phyloP scores from a whole-genome alignment of 176 grass and related monocot genomes.

The Phoenix roebelenii region DNA sequence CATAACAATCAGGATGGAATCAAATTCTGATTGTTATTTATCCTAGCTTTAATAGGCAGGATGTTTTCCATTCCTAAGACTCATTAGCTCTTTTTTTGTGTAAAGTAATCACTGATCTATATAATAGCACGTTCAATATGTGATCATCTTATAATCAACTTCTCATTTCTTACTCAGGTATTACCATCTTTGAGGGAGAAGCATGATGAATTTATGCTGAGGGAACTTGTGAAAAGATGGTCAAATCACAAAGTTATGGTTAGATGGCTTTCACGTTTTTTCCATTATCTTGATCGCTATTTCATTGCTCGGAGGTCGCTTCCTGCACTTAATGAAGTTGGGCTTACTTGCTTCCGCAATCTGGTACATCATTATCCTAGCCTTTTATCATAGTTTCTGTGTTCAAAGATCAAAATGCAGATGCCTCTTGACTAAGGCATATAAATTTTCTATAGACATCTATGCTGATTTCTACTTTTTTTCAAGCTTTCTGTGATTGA shows the following conservation, averaged over 20 bases:
- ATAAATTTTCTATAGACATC: too few species aligned
- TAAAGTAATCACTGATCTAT: background rate
- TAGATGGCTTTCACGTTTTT: slow-evolving; percentile 81
- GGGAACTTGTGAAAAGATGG: slow-evolving; percentile 79
- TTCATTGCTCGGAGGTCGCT: slow-evolving; percentile 68
- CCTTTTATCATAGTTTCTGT: too few species aligned
- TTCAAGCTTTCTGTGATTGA: background rate
- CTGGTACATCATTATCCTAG: slow-evolving; percentile 30
- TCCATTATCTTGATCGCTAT: slow-evolving; percentile 88
- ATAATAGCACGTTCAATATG: too few species aligned
- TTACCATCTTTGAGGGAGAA: slow-evolving; percentile 88
- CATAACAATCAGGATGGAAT: too few species aligned
- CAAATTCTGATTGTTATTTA: too few species aligned
- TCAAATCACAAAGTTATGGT: slow-evolving; percentile 93
- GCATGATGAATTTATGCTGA: slow-evolving; percentile 83
- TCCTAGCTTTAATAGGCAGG: too few species aligned
- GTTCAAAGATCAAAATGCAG: too few species aligned
- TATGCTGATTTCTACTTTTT: too few species aligned
- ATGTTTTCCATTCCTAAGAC: too few species aligned
- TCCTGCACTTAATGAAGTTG: slow-evolving; percentile 64
- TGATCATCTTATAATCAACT: too few species aligned
- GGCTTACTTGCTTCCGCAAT: slow-evolving; percentile 66
- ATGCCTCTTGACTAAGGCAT: too few species aligned
- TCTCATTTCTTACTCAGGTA: slow-evolving; percentile 35
- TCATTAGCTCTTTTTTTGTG: background rate